Conservation (phyloP, 768 basidiomycete genomes). For the Boletus reticuloceps region DNA sequence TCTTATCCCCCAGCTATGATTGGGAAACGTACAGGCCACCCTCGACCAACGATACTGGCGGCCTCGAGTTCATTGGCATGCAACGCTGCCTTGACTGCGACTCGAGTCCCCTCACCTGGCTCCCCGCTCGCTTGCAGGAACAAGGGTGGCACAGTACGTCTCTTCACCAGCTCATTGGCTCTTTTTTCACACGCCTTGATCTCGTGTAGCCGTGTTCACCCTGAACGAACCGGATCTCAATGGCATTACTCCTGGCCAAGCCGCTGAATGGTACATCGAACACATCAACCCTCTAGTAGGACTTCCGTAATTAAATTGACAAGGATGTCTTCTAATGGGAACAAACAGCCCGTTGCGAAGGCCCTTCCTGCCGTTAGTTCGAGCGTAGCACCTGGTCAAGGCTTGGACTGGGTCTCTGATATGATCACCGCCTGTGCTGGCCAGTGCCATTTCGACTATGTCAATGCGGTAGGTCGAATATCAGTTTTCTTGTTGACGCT, state of each 20-base stretch:
- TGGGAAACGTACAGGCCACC: conserved; percentile 36
- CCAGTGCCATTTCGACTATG: conserved; percentile 33
- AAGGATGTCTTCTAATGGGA: neutral
- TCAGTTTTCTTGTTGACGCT: neutral
- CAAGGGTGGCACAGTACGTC: conserved; percentile 33
- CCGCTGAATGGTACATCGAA: conserved; percentile 37
- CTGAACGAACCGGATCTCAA: conserved; percentile 38
- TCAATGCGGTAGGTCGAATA: conserved; percentile 29
- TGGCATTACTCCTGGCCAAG: conserved; percentile 25
- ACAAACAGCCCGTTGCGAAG: conserved; percentile 33
- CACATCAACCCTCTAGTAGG: conserved; percentile 37
- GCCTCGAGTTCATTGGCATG: conserved; percentile 39
- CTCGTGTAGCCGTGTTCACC: conserved; percentile 28
- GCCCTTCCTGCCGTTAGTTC: conserved; percentile 38
- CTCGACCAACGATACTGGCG: conserved; percentile 36
- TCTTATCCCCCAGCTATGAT: conserved; percentile 29
- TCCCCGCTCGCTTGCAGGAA: conserved; percentile 29
- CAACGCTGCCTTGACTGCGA: conserved; percentile 36
- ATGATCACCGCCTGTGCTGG: conserved; percentile 36
- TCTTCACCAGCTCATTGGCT: neutral
- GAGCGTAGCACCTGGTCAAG: conserved; percentile 30
- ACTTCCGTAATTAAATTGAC: neutral
- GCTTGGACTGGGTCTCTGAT: conserved; percentile 34
- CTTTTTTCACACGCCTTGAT: neutral
- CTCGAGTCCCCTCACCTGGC: conserved; percentile 34